Evolutionary conservation across 768 basidiomycete genomes (phyloP), one percentile per base, ranked within the genome.

Genomic region (Macrolepiota dolichaula): DNA sequence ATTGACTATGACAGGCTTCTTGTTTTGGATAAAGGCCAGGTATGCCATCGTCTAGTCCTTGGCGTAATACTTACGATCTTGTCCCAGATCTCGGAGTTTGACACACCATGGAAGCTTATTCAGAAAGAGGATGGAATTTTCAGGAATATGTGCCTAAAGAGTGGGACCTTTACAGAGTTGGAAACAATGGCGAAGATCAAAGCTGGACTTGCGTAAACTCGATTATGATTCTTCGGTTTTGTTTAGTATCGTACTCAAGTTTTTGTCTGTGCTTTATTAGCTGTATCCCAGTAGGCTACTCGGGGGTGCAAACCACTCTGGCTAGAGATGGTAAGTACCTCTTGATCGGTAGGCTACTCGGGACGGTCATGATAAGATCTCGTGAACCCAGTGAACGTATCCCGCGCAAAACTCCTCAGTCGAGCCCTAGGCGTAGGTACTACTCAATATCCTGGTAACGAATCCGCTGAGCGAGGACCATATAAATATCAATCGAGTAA

Each of bases 1-100:
- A 90, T 91, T 61, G 90, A 95, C 72, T 88, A 95, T 66, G 88
- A 89, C 72, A 78, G 87, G 32, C 73, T 95, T 62, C 81, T 94
- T 62, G 87, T 94, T 7, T 75, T 94, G n/a, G 91, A 94, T 75
- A 84, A 85, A 62, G 85, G 87, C 68, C 70, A 76, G 69, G 81
- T 81, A 63, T 46, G 73, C 55, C 38, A 29, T 24, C n/a, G 17
- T 2, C 6, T 36, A 38, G n/a, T 37, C 25, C 22, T n/a, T 32
- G 9, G 17, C 19, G 35, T 56, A 29, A 47, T 27, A 27, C 12
- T 42, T 29, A 32, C 29, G n/a, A 13, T 17, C 29, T 15, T 17
- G 46, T 37, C 55, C 1, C 49, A 79, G 79, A 71, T 89, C 50
- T 81, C 74, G 7, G 87, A 89, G 70, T 86, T 89, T 57, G 91